Evolutionary conservation across 345 rosid species (phyloP).

Genomic region (Citrus glauca): DNA sequence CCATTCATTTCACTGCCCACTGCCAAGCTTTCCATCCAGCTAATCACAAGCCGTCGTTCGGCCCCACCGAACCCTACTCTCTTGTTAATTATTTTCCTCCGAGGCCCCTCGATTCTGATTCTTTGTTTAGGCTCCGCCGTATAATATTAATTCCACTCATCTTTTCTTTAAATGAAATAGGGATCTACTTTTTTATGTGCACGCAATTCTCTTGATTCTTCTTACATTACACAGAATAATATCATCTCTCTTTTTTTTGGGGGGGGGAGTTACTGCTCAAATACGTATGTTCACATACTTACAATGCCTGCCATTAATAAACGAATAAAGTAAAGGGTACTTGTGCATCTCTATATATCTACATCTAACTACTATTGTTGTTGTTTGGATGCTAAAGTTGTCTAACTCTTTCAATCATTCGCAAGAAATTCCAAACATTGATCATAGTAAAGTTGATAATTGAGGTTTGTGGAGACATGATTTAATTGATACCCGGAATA

Average conservation of each 20-base stretch:
- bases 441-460: not conserved
- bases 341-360: too few species aligned
- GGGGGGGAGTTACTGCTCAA: not conserved
- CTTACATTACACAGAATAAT: not conserved
- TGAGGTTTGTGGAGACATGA: not conserved
- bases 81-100: not conserved
- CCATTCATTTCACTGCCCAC: conserved; percentile 24
- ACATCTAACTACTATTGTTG: not conserved
- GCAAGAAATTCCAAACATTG: not conserved
- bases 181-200: not conserved
- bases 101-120: not conserved
- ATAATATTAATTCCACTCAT: not conserved
- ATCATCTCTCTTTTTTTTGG: too few species aligned
- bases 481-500: not conserved
- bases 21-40: conserved; percentile 71
- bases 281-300: not conserved
- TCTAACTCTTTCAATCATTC: conserved; percentile 5
- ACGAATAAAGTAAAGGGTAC: not conserved
- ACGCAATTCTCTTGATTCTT: not conserved
- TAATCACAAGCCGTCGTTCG: conserved; percentile 63
- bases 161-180: not conserved
- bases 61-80: conserved; percentile 31
- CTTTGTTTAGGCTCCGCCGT: not conserved
- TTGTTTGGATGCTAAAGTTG: not conserved
- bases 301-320: not conserved